Evolutionary conservation across 2,329 filamentous ascomycete species (phyloP).

Genomic region (Blastomyces silverae): DNA sequence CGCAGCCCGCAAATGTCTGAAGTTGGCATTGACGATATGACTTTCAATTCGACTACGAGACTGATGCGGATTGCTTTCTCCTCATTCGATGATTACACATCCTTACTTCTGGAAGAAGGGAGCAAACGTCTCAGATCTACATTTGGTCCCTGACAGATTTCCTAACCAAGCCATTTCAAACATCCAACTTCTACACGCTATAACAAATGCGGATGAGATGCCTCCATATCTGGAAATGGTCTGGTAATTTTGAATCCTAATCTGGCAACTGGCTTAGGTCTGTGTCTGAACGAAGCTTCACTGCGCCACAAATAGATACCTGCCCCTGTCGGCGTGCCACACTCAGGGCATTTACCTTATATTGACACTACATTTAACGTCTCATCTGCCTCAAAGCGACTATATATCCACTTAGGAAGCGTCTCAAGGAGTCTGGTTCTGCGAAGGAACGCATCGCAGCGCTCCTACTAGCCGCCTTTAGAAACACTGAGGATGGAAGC

Average conservation of each 20-base stretch:
- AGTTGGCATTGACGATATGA: background rate
- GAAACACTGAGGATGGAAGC: constrained; percentile 5
- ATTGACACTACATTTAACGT: constrained; percentile 19
- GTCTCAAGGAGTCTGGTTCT: constrained; percentile 17
- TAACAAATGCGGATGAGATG: constrained; percentile 1
- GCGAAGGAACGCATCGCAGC: background rate
- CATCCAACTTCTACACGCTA: background rate
- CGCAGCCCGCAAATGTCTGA: background rate
- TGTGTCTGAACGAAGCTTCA: constrained; percentile 16
- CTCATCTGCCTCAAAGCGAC: constrained; percentile 16
- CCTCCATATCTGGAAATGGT: constrained; percentile 5
- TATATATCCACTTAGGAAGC: constrained; percentile 8
- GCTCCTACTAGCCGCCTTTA: constrained; percentile 10
- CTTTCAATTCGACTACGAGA: background rate
- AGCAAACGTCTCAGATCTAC: background rate
- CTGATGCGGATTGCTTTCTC: background rate
- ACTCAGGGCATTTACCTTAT: constrained; percentile 12
- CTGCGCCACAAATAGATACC: constrained; percentile 5
- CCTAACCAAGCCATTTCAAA: constrained; percentile 9
- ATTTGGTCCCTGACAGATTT: constrained; percentile 4
- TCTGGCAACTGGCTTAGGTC: background rate
- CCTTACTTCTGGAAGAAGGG: background rate
- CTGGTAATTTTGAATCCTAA: background rate
- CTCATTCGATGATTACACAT: constrained; percentile 3
- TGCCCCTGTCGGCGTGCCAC: constrained; percentile 7